Conservation (phyloP, 2,329 filamentous ascomycete species). For the Penicillium capsulatum region DNA sequence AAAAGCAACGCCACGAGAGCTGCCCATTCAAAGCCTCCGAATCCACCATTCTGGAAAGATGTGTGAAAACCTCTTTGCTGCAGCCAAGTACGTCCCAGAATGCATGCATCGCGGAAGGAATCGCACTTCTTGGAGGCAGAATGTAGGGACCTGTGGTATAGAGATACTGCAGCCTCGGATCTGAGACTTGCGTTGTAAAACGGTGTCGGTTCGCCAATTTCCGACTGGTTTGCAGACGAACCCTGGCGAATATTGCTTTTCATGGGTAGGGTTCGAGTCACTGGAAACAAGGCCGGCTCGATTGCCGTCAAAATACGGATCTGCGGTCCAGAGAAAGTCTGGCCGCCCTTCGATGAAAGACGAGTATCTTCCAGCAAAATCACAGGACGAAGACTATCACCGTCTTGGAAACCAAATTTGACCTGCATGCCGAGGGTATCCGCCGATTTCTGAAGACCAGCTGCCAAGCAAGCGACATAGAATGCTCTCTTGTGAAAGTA, state of each 20-base stretch:
- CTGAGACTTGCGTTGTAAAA: constrained; percentile 87
- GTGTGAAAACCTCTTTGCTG: constrained; percentile 77
- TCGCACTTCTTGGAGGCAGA: constrained; percentile 64
- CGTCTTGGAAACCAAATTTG: constrained; percentile 63
- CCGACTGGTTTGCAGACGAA: constrained; percentile 34
- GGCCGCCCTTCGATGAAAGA: constrained; percentile 34
- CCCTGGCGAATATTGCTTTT: constrained; percentile 66
- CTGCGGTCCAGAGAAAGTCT: constrained; percentile 45
- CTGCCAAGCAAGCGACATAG: constrained; percentile 78
- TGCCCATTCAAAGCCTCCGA: constrained; percentile 90
- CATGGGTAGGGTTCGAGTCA: constrained; percentile 64
- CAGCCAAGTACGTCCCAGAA: constrained; percentile 84
- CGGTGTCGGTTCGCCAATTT: constrained; percentile 58
- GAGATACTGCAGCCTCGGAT: constrained; percentile 67
- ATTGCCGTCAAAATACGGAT: constrained; percentile 76
- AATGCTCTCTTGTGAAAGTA: constrained; percentile 95
- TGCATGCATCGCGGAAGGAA: constrained; percentile 75
- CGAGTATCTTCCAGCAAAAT: constrained; percentile 43
- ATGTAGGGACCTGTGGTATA: constrained; percentile 73
- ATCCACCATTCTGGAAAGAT: constrained; percentile 69
- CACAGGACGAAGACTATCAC: constrained; percentile 72
- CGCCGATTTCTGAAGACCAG: constrained; percentile 57
- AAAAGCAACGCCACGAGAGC: constrained; percentile 74
- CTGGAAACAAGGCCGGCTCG: constrained; percentile 64
- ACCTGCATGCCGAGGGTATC: constrained; percentile 54